phyloP scores from a whole-genome alignment of 75 land plant genomes.

The Selaginella moellendorffii region DNA sequence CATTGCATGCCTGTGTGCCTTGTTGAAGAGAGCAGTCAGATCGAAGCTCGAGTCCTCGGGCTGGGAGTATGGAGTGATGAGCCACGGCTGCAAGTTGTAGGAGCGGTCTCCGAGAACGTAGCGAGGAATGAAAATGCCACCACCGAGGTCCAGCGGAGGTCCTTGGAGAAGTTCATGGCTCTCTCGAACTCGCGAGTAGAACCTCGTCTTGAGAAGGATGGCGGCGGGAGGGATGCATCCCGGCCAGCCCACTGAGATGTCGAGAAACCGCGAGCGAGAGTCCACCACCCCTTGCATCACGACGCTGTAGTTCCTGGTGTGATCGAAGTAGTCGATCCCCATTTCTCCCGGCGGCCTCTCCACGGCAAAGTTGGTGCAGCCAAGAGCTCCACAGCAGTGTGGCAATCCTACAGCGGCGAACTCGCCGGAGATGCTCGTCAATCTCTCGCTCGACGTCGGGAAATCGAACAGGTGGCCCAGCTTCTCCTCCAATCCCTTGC shows the following conservation, averaged over 20 bases:
- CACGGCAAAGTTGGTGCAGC: slow-evolving; percentile 26
- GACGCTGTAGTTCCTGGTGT: slow-evolving; percentile 11
- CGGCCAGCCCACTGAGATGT: slow-evolving; percentile 72
- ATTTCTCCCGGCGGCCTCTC: slow-evolving; percentile 14
- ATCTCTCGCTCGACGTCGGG: slow-evolving; percentile 15
- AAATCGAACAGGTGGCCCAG: slow-evolving; percentile 36
- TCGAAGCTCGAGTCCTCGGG: background rate
- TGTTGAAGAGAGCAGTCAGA: slow-evolving; percentile 28
- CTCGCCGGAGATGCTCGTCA: slow-evolving; percentile 18
- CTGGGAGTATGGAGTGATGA: slow-evolving; percentile 38
- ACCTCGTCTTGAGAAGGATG: slow-evolving; percentile 27
- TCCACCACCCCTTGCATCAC: slow-evolving; percentile 60
- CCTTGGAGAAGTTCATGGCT: slow-evolving; percentile 23
- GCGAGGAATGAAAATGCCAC: background rate
- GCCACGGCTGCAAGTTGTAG: slow-evolving; percentile 53
- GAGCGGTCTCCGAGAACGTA: slow-evolving; percentile 2
- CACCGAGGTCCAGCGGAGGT: background rate
- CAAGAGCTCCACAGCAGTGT: slow-evolving; percentile 53
- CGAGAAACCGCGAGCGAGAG: slow-evolving; percentile 50
- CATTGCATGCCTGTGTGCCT: slow-evolving; percentile 30
- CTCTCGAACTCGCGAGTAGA: slow-evolving; percentile 22
- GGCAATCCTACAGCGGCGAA: slow-evolving; percentile 36
- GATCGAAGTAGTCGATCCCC: slow-evolving; percentile 12
- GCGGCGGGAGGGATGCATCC: slow-evolving; percentile 24
- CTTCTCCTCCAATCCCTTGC: slow-evolving; percentile 26